These are phyloP conservation scores for Aspergillus hiratsukae DNA, from an alignment of 2,329 filamentous ascomycete genomes.

Conservation along the genomic window DNA sequence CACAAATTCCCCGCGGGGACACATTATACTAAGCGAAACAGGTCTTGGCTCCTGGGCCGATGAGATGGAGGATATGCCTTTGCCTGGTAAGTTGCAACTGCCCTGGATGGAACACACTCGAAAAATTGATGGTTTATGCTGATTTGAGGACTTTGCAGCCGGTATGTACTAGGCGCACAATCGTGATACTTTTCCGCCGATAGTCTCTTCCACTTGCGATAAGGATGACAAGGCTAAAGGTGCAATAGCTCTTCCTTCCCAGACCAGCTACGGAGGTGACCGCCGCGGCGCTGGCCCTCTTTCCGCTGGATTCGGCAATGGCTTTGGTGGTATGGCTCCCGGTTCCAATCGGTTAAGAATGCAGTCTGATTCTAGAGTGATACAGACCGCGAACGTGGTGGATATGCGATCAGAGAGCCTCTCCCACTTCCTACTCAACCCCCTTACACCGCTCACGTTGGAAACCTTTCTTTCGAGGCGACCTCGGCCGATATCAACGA, in stretches of 20 bases:
- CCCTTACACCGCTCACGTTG: constrained; percentile 91
- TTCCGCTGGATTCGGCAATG: constrained; percentile 33
- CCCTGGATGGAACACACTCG: not conserved
- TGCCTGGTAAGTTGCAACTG: constrained; percentile 59
- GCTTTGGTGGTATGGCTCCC: constrained; percentile 29
- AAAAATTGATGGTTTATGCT: constrained; percentile 14
- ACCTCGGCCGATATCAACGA: constrained; percentile 76
- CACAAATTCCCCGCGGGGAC: constrained; percentile 10
- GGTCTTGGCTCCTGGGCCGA: constrained; percentile 93
- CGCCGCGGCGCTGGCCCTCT: constrained; percentile 45
- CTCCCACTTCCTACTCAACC: constrained; percentile 86
- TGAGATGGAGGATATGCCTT: constrained; percentile 85
- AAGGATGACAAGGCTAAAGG: constrained; percentile 14
- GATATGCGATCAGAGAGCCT: constrained; percentile 55
- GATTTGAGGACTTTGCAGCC: constrained; percentile 19
- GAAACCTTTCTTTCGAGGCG: constrained; percentile 94
- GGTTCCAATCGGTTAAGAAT: constrained; percentile 1
- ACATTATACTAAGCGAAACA: constrained; percentile 40
- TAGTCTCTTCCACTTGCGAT: not conserved
- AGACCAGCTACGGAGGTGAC: constrained; percentile 47
- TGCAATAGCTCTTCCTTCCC: constrained; percentile 35
- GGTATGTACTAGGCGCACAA: constrained; percentile 22
- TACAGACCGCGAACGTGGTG: constrained; percentile 36
- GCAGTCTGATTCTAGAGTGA: constrained; percentile 13
- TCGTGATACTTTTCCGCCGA: constrained; percentile 1